Base-by-base conservation (phyloP, 441 rosid species). In the Heliophila coronopifolia region DNA sequence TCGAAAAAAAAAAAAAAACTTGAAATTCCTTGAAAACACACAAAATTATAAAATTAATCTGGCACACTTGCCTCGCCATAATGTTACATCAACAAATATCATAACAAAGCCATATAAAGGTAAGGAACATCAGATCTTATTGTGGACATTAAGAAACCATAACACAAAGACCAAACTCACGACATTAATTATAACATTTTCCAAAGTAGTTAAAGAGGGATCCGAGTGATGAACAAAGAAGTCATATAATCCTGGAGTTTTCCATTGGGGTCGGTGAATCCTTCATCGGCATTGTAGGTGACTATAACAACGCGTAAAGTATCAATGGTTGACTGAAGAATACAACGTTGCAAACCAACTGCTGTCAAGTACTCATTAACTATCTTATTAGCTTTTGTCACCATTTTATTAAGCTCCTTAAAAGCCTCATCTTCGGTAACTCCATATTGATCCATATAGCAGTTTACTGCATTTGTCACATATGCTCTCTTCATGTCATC, bases 191-290 rank as follows among this genome's bases (percentile, higher is more conserved):
- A 20, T 4, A 4, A 20, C 23, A 20, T 20, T 20, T 20, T 20
- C n/a, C n/a, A n/a, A n/a, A n/a, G 23, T 20, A 2, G 7, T 39
- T 23, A 54, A n/a, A 40, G 3, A 54, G 0, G 3, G 40, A 40
- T 30, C n/a, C 9, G 22, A 50, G 22, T 9, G 19, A 50, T 31
- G 12, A 12, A 33, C 20, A 50, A 6, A 13, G 22, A 50, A 13
- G 42, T 23, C 54, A 38, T 52, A 52, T 52, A 17, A 5, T 38
- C 37, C 14, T 37, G 14, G 12, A 52, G 25, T 24, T 38, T 24
- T 16, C 35, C 57, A 25, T 36, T 20, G 15, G 57, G 57, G 33
- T 36, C 6, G n/a, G 45, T 51, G 18, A 35, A 51, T 25, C 57
- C 45, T 23, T 36, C 45, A 36, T 15, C 7, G 12, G 15, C 32